Conservation (phyloP, 2,329 filamentous ascomycete genomes). For the Zasmidium citrigriseum region DNA sequence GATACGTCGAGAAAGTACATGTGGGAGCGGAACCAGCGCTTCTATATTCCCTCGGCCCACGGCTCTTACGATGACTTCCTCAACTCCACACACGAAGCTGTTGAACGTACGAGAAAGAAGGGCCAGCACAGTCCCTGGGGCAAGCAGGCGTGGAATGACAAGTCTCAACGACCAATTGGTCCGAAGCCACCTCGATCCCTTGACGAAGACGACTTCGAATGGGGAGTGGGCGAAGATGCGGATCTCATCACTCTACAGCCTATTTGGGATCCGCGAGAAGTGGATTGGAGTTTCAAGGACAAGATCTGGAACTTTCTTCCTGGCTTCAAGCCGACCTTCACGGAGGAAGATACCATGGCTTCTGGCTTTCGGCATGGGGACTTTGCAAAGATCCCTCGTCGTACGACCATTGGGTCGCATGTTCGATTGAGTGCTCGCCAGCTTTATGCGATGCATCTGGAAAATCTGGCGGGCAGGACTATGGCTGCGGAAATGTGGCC, state of each 20-base stretch:
- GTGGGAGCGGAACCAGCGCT: slow-evolving; percentile 60
- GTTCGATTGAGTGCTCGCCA: slow-evolving; percentile 79
- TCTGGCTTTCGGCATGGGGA: slow-evolving; percentile 55
- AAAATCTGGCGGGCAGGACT: slow-evolving; percentile 83
- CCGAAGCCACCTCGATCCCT: slow-evolving; percentile 69
- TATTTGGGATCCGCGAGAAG: slow-evolving; percentile 85
- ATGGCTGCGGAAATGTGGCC: slow-evolving; percentile 99
- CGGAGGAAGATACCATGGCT: slow-evolving; percentile 60
- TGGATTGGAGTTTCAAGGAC: slow-evolving; percentile 67
- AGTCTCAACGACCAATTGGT: slow-evolving; percentile 76
- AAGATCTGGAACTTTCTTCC: slow-evolving; percentile 53
- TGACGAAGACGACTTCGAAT: slow-evolving; percentile 77
- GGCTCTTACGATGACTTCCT: slow-evolving; percentile 51
- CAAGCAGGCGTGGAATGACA: slow-evolving; percentile 66
- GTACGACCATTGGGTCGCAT: slow-evolving; percentile 85
- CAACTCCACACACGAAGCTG: slow-evolving; percentile 43
- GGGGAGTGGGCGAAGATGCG: slow-evolving; percentile 88
- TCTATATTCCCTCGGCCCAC: slow-evolving; percentile 56
- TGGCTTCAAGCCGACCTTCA: slow-evolving; percentile 74
- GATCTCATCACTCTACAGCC: slow-evolving; percentile 91
- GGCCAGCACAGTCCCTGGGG: slow-evolving; percentile 68
- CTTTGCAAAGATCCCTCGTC: slow-evolving; percentile 60
- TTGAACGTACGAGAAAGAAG: slow-evolving; percentile 40
- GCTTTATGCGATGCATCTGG: slow-evolving; percentile 83
- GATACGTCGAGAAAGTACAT: slow-evolving; percentile 59